A percentile compares a stretch with the other conserved stretches of the same genome.
Evolutionary conservation across 805 yeast genomes (phyloP).

Genomic region (Kazachstania bromeliacearum): DNA sequence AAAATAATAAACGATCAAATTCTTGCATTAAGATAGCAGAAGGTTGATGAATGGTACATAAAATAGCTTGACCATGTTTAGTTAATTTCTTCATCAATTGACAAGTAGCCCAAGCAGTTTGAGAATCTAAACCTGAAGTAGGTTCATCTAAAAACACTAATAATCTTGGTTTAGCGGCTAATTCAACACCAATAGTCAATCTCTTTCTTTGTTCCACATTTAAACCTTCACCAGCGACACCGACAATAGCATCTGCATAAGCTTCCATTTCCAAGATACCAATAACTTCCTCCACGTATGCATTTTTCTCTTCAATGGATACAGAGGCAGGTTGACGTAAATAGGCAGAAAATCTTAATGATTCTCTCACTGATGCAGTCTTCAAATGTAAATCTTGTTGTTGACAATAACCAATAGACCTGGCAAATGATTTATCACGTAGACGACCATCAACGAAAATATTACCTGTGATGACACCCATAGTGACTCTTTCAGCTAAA

Average conservation of each 20-base stretch:
- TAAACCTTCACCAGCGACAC: constrained; percentile 63
- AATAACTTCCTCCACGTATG: constrained; percentile 57
- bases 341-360: constrained; percentile 55
- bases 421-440: constrained; percentile 49
- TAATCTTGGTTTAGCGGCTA: constrained; percentile 55
- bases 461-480: constrained; percentile 64
- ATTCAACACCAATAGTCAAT: constrained; percentile 56
- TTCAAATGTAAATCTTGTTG: constrained; percentile 66
- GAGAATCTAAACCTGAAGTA: constrained; percentile 61
- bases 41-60: constrained; percentile 80
- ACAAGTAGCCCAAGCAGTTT: constrained; percentile 59
- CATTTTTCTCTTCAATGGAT: constrained; percentile 47
- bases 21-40: constrained; percentile 70
- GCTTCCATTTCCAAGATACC: constrained; percentile 51
- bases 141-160: constrained; percentile 58
- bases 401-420: constrained; percentile 65
- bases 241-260: constrained; percentile 65
- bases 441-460: constrained; percentile 55
- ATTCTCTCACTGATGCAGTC: constrained; percentile 63
- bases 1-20: constrained; percentile 65
- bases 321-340: constrained; percentile 53
- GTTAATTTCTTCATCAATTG: constrained; percentile 52
- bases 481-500: constrained; percentile 58
- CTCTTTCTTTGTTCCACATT: constrained; percentile 56
- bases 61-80: constrained; percentile 51